phyloP scores from a whole-genome alignment of 108 stramenopile genomes.

The Nitzschia sp. region DNA sequence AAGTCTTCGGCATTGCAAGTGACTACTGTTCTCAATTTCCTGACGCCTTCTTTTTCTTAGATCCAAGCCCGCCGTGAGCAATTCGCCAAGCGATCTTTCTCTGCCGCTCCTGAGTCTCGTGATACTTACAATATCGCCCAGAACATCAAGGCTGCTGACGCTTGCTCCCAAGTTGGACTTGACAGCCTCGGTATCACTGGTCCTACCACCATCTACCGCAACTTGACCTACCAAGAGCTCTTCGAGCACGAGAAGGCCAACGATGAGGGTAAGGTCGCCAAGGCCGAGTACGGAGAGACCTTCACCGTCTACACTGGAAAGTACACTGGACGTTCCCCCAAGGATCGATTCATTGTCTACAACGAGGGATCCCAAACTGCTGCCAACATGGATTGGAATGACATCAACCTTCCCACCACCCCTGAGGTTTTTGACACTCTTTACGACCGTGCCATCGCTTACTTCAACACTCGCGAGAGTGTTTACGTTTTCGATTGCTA shows the following conservation, averaged over 20 bases:
- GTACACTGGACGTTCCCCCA: slow-evolving; percentile 96
- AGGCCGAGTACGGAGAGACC: slow-evolving; percentile 84
- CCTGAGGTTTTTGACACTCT: slow-evolving; percentile 94
- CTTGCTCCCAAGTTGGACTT: slow-evolving; percentile 72
- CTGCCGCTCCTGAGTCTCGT: slow-evolving; percentile 35
- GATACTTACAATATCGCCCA: slow-evolving; percentile 76
- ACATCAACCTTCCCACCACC: slow-evolving; percentile 88
- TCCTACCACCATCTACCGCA: slow-evolving; percentile 80
- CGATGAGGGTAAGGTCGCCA: slow-evolving; percentile 85
- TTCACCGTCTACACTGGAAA: slow-evolving; percentile 96
- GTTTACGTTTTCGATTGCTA: slow-evolving; percentile 94
- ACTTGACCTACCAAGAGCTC: slow-evolving; percentile 91
- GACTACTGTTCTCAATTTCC: background rate
- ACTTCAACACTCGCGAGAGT: slow-evolving; percentile 87
- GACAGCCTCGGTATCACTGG: slow-evolving; percentile 75
- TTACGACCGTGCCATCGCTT: slow-evolving; percentile 84
- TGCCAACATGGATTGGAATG: slow-evolving; percentile 92
- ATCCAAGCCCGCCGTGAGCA: background rate
- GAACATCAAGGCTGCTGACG: slow-evolving; percentile 65
- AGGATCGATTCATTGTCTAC: slow-evolving; percentile 91
- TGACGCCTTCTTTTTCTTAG: background rate
- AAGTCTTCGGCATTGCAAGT: background rate
- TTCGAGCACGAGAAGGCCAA: slow-evolving; percentile 89
- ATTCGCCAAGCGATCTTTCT: slow-evolving; percentile 4
- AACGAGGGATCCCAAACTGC: slow-evolving; percentile 69